phyloP scores from a whole-genome alignment of 2,329 filamentous ascomycete species.

The Penicillium sp. region DNA sequence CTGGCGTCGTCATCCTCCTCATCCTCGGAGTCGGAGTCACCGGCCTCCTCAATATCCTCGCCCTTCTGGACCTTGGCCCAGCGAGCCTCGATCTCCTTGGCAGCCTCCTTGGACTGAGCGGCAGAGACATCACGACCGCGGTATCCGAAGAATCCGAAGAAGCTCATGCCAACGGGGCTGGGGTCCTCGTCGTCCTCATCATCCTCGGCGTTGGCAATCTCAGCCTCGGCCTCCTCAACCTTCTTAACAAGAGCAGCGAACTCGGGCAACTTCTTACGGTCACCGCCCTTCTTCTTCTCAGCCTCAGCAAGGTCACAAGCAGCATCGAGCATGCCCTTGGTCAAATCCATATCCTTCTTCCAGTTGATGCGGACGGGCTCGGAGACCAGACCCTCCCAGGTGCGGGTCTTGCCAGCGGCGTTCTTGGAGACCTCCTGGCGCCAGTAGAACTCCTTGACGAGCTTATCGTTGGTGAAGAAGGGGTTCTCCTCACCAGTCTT shows the following conservation, averaged over 20 bases:
- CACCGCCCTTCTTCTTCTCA: slow-evolving; percentile 50
- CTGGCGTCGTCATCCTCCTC: slow-evolving; percentile 61
- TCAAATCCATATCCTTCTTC: slow-evolving; percentile 84
- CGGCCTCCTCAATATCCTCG: slow-evolving; percentile 49
- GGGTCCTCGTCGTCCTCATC: slow-evolving; percentile 32
- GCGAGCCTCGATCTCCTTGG: slow-evolving; percentile 60
- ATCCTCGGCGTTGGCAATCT: slow-evolving; percentile 35
- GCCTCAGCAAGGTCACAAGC: slow-evolving; percentile 69
- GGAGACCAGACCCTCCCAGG: slow-evolving; percentile 74
- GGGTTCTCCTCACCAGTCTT: slow-evolving; percentile 63
- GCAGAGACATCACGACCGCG: slow-evolving; percentile 67
- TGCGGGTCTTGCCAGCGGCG: slow-evolving; percentile 50
- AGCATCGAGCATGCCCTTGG: slow-evolving; percentile 73
- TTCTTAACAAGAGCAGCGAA: slow-evolving; percentile 56
- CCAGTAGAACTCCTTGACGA: slow-evolving; percentile 94
- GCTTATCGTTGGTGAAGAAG: slow-evolving; percentile 71
- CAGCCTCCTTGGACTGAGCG: slow-evolving; percentile 67
- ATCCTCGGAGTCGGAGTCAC: slow-evolving; percentile 47
- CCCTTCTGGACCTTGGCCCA: slow-evolving; percentile 52
- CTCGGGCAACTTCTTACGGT: slow-evolving; percentile 53
- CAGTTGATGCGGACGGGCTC: slow-evolving; percentile 86
- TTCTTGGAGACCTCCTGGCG: slow-evolving; percentile 57
- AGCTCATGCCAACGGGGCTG: slow-evolving; percentile 67
- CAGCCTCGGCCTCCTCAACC: slow-evolving; percentile 37
- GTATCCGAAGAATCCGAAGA: slow-evolving; percentile 90